Evolutionary conservation across 1,284 basidiomycete genomes (phyloP).

Genomic region (Prillingera fragicola): DNA sequence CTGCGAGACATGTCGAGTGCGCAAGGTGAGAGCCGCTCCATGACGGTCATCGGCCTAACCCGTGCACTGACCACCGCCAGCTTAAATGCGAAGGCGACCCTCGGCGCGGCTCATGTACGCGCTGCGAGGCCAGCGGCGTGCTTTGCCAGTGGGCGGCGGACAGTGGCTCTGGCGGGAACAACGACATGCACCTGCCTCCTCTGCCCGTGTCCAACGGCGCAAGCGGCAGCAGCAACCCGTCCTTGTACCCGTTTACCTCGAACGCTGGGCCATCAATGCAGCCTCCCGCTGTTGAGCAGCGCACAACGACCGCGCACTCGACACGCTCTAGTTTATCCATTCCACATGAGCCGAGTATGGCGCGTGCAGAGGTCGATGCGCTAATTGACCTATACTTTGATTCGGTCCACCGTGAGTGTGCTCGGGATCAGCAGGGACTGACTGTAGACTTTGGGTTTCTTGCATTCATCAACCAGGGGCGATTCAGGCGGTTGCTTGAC

Average conservation of each 20-base stretch:
- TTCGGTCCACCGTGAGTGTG: constrained; percentile 16
- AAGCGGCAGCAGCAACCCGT: neutral
- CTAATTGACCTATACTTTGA: constrained; percentile 14
- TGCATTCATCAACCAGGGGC: constrained; percentile 17
- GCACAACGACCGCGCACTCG: too few species aligned
- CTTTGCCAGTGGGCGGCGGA: constrained; percentile 8
- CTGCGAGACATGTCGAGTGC: constrained; percentile 1
- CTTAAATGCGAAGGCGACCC: constrained; percentile 6
- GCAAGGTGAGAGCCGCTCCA: constrained; percentile 5
- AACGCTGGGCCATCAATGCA: neutral
- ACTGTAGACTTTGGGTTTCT: constrained; percentile 17
- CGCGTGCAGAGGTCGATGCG: constrained; percentile 3
- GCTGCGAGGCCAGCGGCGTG: constrained; percentile 3
- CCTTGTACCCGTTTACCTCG: neutral
- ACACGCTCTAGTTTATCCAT: neutral
- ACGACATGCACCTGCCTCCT: neutral
- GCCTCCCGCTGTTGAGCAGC: neutral
- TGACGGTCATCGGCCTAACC: too few species aligned
- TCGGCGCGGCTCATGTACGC: constrained; percentile 1
- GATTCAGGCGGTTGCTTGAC: constrained; percentile 12
- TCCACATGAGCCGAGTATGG: neutral
- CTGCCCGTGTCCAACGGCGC: neutral
- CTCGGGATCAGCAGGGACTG: neutral
- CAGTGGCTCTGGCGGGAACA: neutral
- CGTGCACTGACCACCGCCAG: neutral